Evolutionary conservation across 2,329 filamentous ascomycete species (phyloP).

Genomic region (Epichloe glyceriae): DNA sequence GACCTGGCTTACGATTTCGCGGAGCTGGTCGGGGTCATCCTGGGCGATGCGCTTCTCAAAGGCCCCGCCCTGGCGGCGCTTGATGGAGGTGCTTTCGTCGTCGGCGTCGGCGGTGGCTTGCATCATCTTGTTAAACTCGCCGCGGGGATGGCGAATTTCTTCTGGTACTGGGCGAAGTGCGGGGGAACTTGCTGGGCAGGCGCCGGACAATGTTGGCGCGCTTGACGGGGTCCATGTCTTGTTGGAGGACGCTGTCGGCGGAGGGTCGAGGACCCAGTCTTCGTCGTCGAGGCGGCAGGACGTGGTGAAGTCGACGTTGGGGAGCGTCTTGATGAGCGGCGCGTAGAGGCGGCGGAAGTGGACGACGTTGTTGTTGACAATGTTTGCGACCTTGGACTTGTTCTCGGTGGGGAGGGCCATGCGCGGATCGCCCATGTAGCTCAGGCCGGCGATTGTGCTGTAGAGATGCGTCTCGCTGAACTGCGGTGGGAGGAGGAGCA

Average conservation of each 20-base stretch:
- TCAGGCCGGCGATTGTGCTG: constrained; percentile 80
- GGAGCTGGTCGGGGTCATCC: constrained; percentile 54
- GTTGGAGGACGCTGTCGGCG: constrained; percentile 55
- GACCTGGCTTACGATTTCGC: constrained; percentile 55
- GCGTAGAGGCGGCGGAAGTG: constrained; percentile 89
- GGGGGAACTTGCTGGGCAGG: constrained; percentile 73
- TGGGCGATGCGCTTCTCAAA: constrained; percentile 79
- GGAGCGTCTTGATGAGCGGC: constrained; percentile 77
- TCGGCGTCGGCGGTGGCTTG: constrained; percentile 61
- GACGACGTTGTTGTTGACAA: constrained; percentile 78
- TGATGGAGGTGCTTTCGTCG: constrained; percentile 50
- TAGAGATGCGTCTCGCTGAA: constrained; percentile 88
- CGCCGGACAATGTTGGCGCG: constrained; percentile 94
- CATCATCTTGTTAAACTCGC: constrained; percentile 78
- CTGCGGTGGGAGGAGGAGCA: constrained; percentile 68
- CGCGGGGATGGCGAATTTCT: constrained; percentile 71
- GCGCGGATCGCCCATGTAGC: constrained; percentile 90
- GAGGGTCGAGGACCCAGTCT: constrained; percentile 28
- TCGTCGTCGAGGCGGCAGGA: constrained; percentile 27
- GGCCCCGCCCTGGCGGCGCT: constrained; percentile 61
- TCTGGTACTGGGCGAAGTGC: constrained; percentile 90
- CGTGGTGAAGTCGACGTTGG: constrained; percentile 70
- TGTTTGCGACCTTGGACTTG: constrained; percentile 84
- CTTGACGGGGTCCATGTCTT: constrained; percentile 86
- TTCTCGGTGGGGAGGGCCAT: constrained; percentile 88